A percentile compares a stretch with the other conserved stretches of the same genome.
Evolutionary conservation across 768 basidiomycete genomes (phyloP).

Genomic region (Russula brevipes): DNA sequence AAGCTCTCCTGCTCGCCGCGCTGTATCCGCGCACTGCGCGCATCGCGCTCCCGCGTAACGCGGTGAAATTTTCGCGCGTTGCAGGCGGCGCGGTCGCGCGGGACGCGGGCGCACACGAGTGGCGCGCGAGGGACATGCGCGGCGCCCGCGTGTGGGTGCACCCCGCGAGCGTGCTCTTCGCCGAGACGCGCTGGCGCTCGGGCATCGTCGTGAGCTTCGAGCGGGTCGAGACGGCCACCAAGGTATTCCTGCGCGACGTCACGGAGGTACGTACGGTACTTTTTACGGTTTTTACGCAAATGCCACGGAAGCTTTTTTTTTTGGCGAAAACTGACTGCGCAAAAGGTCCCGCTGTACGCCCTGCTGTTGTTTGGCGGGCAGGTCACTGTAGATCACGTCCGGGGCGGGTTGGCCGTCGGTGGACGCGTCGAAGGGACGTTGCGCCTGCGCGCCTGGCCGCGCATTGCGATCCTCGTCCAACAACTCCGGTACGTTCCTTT

Average conservation of each 20-base stretch:
- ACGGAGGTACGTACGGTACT: conserved; percentile 54
- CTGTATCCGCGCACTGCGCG: conserved; percentile 81
- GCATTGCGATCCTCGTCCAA: conserved; percentile 86
- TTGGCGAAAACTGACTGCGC: neutral
- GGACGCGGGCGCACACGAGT: conserved; percentile 79
- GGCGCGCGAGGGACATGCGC: conserved; percentile 70
- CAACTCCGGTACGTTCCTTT: conserved; percentile 58
- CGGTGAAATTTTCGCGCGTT: conserved; percentile 79
- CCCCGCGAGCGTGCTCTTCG: conserved; percentile 76
- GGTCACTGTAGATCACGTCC: conserved; percentile 72
- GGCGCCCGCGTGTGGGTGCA: conserved; percentile 70
- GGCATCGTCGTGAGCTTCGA: conserved; percentile 82
- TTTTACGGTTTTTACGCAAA: neutral
- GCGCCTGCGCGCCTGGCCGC: conserved; percentile 76
- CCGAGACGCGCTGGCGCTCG: conserved; percentile 62
- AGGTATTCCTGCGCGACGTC: conserved; percentile 81
- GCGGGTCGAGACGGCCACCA: conserved; percentile 66
- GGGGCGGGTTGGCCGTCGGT: conserved; percentile 66
- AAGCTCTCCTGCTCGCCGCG: conserved; percentile 79
- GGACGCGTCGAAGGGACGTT: conserved; percentile 46
- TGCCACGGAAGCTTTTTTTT: neutral
- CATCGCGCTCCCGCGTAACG: conserved; percentile 65
- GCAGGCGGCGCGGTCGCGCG: conserved; percentile 80
- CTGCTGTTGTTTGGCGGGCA: conserved; percentile 79
- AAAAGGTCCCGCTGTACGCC: conserved; percentile 80